These are phyloP conservation scores for Ustilago cynodontis DNA, from an alignment of 1,284 basidiomycete genomes.

Conservation along the genomic window DNA sequence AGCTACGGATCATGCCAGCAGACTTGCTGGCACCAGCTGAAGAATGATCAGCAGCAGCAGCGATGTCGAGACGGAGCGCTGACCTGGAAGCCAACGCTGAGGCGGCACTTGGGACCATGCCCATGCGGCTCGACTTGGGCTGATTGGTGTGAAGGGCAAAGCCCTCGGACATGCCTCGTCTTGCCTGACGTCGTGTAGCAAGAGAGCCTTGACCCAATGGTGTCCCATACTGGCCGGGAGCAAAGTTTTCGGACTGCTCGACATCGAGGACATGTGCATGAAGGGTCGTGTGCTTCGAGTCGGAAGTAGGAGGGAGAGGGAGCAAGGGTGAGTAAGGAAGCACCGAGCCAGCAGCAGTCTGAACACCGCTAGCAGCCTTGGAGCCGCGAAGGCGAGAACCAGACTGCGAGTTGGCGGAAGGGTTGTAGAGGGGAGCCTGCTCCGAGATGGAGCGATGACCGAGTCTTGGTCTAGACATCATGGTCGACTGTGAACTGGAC, in stretches of 20 bases:
- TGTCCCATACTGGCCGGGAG: constrained; percentile 1
- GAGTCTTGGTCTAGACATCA: constrained; percentile 34
- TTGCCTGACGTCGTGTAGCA: constrained; percentile 33
- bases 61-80: constrained; percentile 38
- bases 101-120: neutral
- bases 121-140: constrained; percentile 8
- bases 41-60: constrained; percentile 25
- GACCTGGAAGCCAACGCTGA: constrained; percentile 17
- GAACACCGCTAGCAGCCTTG: constrained; percentile 35
- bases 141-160: constrained; percentile 14
- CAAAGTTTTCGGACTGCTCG: constrained; percentile 28
- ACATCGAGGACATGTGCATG: constrained; percentile 4
- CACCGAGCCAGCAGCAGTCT: constrained; percentile 20
- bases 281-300: constrained; percentile 5
- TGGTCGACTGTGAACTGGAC: constrained; percentile 11
- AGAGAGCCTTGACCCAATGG: constrained; percentile 15
- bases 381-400: constrained; percentile 36
- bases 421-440: constrained; percentile 39
- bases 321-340: constrained; percentile 47
- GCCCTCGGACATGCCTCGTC: constrained; percentile 39
- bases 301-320: constrained; percentile 29
- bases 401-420: constrained; percentile 18
- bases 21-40: constrained; percentile 22
- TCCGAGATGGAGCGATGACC: constrained; percentile 50
- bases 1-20: constrained; percentile 57